Conservation (phyloP, 768 basidiomycete species). For the Leccinellum rugosiceps region DNA sequence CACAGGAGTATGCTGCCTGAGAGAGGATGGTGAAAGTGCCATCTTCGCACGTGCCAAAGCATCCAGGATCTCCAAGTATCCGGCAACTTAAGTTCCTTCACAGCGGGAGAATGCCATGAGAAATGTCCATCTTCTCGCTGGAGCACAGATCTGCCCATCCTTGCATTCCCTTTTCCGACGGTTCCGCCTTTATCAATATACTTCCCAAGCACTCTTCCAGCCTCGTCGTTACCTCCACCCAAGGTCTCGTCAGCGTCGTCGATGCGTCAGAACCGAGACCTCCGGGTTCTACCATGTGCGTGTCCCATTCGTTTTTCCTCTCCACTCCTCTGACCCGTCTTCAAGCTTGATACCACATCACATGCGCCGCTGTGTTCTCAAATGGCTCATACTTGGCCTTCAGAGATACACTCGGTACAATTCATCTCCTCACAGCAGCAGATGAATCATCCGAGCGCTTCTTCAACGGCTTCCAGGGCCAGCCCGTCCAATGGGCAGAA, state of each 20-base stretch:
- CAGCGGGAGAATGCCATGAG: no score
- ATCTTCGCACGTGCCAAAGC: conserved; percentile 80
- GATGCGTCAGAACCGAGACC: conserved; percentile 72
- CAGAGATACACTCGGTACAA: conserved; percentile 79
- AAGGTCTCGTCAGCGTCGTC: conserved; percentile 82
- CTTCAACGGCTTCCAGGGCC: conserved; percentile 88
- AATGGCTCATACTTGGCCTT: conserved; percentile 91
- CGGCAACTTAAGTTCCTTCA: conserved; percentile 80
- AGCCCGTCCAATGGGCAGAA: conserved; percentile 84
- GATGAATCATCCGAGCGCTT: conserved; percentile 56
- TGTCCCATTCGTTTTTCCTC: not conserved
- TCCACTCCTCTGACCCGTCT: conserved; percentile 3
- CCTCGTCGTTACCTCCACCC: conserved; percentile 70
- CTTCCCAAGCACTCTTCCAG: conserved; percentile 75
- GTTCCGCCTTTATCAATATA: conserved; percentile 81
- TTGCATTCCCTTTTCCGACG: conserved; percentile 82
- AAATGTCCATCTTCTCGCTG: no score
- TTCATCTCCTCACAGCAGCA: conserved; percentile 80
- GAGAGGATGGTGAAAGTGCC: conserved; percentile 48
- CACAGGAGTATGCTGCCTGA: conserved; percentile 50
- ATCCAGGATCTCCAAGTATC: conserved; percentile 77
- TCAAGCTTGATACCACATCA: conserved; percentile 65
- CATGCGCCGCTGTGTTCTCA: conserved; percentile 76
- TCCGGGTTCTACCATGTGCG: conserved; percentile 80
- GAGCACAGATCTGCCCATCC: no score